These are phyloP conservation scores for Rubus idaeus DNA, from an alignment of 306 rosid genomes.

Conservation along the genomic window DNA sequence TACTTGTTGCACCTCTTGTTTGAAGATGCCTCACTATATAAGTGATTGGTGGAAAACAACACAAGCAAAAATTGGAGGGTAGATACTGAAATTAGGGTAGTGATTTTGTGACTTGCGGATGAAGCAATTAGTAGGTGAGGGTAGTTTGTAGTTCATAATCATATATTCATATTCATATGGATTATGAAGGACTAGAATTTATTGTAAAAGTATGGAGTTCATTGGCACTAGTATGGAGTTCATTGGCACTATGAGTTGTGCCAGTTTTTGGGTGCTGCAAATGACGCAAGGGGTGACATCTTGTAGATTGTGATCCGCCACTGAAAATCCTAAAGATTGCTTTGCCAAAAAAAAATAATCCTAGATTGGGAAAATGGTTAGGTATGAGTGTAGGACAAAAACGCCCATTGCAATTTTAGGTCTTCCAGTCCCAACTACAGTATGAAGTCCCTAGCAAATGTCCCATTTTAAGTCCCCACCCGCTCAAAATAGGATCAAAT, in stretches of 20 bases:
- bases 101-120: not conserved
- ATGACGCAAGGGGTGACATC: conserved; percentile 25
- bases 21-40: not conserved
- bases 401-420: not conserved
- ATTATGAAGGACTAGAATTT: not conserved
- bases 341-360: no score
- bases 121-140: not conserved
- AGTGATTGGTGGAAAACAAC: not conserved
- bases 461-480: not conserved
- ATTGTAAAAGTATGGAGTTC: no score
- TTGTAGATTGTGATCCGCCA: conserved; percentile 1
- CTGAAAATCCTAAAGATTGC: not conserved
- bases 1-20: no score
- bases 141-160: not conserved
- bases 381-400: not conserved
- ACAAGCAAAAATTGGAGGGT: not conserved
- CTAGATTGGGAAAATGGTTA: not conserved
- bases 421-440: not conserved
- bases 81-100: not conserved
- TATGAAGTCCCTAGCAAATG: not conserved
- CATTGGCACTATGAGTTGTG: not conserved
- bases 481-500: not conserved
- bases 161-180: not conserved
- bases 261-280: not conserved
- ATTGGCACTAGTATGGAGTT: not conserved